Evolutionary conservation across 2,329 filamentous ascomycete genomes (phyloP).

Genomic region (Clonostachys chloroleuca): DNA sequence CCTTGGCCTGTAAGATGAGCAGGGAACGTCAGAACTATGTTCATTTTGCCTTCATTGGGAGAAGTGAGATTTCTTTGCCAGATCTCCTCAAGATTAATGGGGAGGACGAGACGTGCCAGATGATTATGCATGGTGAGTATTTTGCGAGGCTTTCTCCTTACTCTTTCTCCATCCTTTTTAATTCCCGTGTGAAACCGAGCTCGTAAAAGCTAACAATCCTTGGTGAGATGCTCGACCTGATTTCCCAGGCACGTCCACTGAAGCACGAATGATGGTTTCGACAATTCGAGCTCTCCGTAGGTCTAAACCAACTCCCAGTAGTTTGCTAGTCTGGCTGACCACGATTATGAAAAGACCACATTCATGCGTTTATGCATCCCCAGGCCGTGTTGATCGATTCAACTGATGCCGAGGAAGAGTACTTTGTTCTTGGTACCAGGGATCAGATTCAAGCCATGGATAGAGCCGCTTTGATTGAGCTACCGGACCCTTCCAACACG

Average conservation of each 20-base stretch:
- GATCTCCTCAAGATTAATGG: constrained; percentile 75
- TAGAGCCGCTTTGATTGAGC: constrained; percentile 66
- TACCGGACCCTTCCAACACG: constrained; percentile 60
- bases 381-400: constrained; percentile 73
- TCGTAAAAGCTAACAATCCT: too few relatives aligned
- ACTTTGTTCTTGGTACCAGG: constrained; percentile 59
- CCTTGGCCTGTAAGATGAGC: constrained; percentile 85
- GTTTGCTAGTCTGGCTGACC: constrained; percentile 5
- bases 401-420: constrained; percentile 60
- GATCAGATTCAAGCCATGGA: constrained; percentile 43
- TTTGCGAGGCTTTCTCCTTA: too few relatives aligned
- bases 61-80: constrained; percentile 63
- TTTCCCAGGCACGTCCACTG: constrained; percentile 63
- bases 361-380: constrained; percentile 71
- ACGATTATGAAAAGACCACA: constrained; percentile 44
- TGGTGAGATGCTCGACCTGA: constrained; percentile 71
- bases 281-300: constrained; percentile 60
- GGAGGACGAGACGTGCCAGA: constrained; percentile 63
- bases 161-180: too few relatives aligned
- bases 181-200: too few relatives aligned
- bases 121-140: constrained; percentile 57
- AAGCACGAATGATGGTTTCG: constrained; percentile 62
- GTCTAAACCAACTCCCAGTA: constrained; percentile 9
- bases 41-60: constrained; percentile 76
- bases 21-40: constrained; percentile 64